Evolutionary conservation across 108 stramenopile species (phyloP).

Genomic region (Asterionellopsis glacialis): DNA sequence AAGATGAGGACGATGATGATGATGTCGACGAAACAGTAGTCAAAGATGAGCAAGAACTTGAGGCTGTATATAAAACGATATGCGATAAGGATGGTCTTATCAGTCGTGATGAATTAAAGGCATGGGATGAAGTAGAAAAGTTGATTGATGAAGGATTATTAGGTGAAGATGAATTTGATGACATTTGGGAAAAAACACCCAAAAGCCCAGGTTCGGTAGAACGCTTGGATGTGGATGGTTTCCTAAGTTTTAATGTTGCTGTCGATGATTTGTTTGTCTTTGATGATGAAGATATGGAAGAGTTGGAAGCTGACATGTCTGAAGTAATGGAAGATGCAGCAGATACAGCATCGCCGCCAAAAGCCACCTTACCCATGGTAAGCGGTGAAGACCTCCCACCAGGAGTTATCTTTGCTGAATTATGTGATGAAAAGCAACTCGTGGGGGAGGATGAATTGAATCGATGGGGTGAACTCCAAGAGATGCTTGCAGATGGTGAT

Average conservation of each 20-base stretch:
- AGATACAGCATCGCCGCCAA: slow-evolving; percentile 1
- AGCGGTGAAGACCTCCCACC: slow-evolving; percentile 55
- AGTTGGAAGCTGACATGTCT: slow-evolving; percentile 9
- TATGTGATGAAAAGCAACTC: slow-evolving; percentile 51
- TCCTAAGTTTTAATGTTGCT: slow-evolving; percentile 61
- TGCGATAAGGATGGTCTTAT: slow-evolving; percentile 20
- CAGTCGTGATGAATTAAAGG: slow-evolving; percentile 27
- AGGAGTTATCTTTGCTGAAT: slow-evolving; percentile 57
- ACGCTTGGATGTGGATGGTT: slow-evolving; percentile 52
- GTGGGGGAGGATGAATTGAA: slow-evolving; percentile 56
- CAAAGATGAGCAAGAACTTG: slow-evolving; percentile 32
- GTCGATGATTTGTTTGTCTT: slow-evolving; percentile 77
- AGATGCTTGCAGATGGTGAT: slow-evolving; percentile 64
- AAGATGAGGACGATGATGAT: slow-evolving; percentile 15
- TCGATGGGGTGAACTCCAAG: slow-evolving; percentile 66
- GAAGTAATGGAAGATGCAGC: slow-evolving; percentile 9
- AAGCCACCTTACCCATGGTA: slow-evolving; percentile 22
- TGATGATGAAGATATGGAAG: slow-evolving; percentile 55
- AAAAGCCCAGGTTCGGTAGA: slow-evolving; percentile 21
- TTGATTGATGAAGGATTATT: slow-evolving; percentile 67
- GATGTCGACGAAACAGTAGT: slow-evolving; percentile 13
- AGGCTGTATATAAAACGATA: slow-evolving; percentile 35
- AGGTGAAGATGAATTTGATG: slow-evolving; percentile 69
- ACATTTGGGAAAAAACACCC: slow-evolving; percentile 47
- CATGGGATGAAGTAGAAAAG: slow-evolving; percentile 70